A percentile compares a stretch with the other conserved stretches of the same genome.
phyloP scores from a whole-genome alignment of 148 eudicot genomes.

The Dianthus caryophyllus region DNA sequence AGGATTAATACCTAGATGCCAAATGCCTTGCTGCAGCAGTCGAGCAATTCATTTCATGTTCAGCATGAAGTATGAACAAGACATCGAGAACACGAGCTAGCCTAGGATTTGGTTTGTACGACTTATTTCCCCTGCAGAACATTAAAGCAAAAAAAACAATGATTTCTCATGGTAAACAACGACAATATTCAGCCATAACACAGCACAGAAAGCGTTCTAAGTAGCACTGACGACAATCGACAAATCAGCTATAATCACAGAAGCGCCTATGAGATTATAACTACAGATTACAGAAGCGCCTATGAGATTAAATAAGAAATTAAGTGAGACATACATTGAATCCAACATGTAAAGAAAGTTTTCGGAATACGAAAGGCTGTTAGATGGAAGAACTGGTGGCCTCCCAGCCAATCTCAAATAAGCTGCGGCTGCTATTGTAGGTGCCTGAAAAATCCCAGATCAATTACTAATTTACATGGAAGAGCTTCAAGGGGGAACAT shows the following conservation, averaged over 20 bases:
- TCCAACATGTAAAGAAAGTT: constrained; percentile 97
- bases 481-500: neutral
- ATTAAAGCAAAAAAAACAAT: neutral
- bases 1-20: constrained; percentile 69
- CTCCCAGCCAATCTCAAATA: constrained; percentile 96
- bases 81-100: constrained; percentile 90
- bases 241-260: neutral
- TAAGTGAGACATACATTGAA: constrained; percentile 65
- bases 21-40: constrained; percentile 99
- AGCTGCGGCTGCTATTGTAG: constrained; percentile 97
- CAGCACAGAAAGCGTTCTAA: neutral
- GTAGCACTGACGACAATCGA: neutral
- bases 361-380: constrained; percentile 89
- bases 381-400: constrained; percentile 92
- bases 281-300: neutral
- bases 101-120: constrained; percentile 91
- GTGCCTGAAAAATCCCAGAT: constrained; percentile 50
- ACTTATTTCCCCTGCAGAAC: constrained; percentile 67
- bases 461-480: neutral
- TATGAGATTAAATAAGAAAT: constrained; percentile 20
- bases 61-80: constrained; percentile 92
- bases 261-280: constrained; percentile 2
- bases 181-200: too few relatives aligned
- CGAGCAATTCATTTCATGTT: constrained; percentile 99
- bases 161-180: neutral